A percentile compares a stretch with the other conserved stretches of the same genome.
Conservation (phyloP, 257 asterid genomes). For the Petrea volubilis region DNA sequence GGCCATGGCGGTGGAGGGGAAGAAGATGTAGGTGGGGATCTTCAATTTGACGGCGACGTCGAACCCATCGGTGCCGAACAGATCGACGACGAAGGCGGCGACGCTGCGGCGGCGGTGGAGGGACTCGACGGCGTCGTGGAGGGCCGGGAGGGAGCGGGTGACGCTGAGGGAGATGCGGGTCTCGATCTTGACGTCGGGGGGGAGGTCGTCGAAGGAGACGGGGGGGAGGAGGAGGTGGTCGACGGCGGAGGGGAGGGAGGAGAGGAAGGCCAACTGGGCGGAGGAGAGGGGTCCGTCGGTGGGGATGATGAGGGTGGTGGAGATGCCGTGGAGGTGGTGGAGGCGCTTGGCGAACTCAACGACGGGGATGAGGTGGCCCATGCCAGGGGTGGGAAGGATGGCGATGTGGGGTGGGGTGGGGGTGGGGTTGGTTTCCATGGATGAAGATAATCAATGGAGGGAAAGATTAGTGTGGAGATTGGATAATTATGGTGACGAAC, state of each 20-base stretch:
- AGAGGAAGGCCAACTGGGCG: slow-evolving; percentile 48
- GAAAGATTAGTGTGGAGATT: slow-evolving; percentile 16
- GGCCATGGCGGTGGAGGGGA: slow-evolving; percentile 56
- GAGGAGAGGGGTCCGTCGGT: slow-evolving; percentile 51
- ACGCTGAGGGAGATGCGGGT: slow-evolving; percentile 59
- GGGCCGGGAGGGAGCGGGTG: slow-evolving; percentile 54
- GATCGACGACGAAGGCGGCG: slow-evolving; percentile 67
- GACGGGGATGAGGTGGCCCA: slow-evolving; percentile 84
- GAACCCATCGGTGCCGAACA: slow-evolving; percentile 74
- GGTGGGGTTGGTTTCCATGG: slow-evolving; percentile 30
- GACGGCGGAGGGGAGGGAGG: slow-evolving; percentile 46
- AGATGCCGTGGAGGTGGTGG: slow-evolving; percentile 47
- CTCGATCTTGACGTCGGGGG: slow-evolving; percentile 47
- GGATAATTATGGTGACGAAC: slow-evolving; percentile 26
- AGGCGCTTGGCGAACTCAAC: slow-evolving; percentile 59
- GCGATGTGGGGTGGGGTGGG: slow-evolving; percentile 44
- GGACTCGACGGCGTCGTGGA: slow-evolving; percentile 35
- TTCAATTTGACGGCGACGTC: slow-evolving; percentile 52
- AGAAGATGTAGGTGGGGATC: slow-evolving; percentile 53
- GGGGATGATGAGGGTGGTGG: slow-evolving; percentile 57
- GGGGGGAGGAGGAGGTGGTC: slow-evolving; percentile 51
- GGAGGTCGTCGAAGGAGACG: slow-evolving; percentile 46
- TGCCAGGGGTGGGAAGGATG: slow-evolving; percentile 71
- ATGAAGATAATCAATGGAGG: neutral
- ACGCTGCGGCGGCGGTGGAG: slow-evolving; percentile 16